phyloP scores from a whole-genome alignment of 805 yeast species.

The Pichia californica region DNA sequence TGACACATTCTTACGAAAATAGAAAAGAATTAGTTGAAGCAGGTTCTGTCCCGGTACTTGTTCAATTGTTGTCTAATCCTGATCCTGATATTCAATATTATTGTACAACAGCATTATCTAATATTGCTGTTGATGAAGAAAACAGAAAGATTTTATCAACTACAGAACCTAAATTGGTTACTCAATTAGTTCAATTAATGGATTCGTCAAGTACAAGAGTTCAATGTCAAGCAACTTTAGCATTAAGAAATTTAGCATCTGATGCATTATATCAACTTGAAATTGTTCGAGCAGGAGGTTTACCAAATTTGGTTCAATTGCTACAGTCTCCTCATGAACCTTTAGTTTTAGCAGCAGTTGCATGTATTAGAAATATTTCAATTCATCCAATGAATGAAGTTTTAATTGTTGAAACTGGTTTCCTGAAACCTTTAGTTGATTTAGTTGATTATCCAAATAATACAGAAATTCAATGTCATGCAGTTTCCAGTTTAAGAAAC shows the following conservation, averaged over 20 bases:
- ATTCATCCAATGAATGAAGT: slow-evolving; percentile 96
- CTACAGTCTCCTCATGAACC: slow-evolving; percentile 89
- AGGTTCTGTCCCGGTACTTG: slow-evolving; percentile 96
- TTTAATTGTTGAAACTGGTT: slow-evolving; percentile 93
- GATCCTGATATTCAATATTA: slow-evolving; percentile 98
- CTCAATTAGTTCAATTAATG: slow-evolving; percentile 85
- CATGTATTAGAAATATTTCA: slow-evolving; percentile 94
- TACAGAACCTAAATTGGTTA: slow-evolving; percentile 87
- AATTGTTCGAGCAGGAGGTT: slow-evolving; percentile 91
- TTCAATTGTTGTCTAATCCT: slow-evolving; percentile 71
- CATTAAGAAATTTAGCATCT: slow-evolving; percentile 90
- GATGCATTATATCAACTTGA: slow-evolving; percentile 95
- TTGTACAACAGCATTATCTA: slow-evolving; percentile 94
- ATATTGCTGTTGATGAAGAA: slow-evolving; percentile 92
- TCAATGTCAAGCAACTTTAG: slow-evolving; percentile 97
- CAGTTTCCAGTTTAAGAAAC: slow-evolving; percentile 92
- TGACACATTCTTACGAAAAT: slow-evolving; percentile 97
- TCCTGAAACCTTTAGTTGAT: slow-evolving; percentile 82
- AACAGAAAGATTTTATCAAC: slow-evolving; percentile 84
- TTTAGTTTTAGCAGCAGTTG: slow-evolving; percentile 91
- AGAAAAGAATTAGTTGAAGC: slow-evolving; percentile 95
- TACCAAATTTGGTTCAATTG: slow-evolving; percentile 86
- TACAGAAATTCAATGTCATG: slow-evolving; percentile 97
- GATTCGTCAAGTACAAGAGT: slow-evolving; percentile 90
- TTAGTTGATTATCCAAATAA: slow-evolving; percentile 78